A percentile compares a stretch with the other conserved stretches of the same genome.
Evolutionary conservation across 768 basidiomycete species (phyloP).

Genomic region (Strobilomyces echinocephalus): DNA sequence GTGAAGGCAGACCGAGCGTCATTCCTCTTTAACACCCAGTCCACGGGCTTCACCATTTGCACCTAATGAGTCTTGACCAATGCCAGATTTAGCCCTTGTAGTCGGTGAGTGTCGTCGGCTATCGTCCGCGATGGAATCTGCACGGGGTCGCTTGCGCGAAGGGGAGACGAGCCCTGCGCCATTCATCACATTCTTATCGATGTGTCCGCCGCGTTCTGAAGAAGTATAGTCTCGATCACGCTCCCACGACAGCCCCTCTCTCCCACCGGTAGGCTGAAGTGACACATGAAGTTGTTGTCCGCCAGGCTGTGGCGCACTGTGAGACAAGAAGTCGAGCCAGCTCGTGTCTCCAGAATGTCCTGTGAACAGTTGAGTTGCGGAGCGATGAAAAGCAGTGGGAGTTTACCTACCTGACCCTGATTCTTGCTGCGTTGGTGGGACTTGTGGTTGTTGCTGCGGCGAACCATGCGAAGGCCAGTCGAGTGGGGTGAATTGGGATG

Average conservation of each 20-base stretch:
- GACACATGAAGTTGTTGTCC: slow-evolving; percentile 29
- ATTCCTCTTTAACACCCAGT: slow-evolving; percentile 28
- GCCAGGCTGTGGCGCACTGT: slow-evolving; percentile 21
- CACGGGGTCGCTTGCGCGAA: slow-evolving; percentile 29
- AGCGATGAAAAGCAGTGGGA: neutral
- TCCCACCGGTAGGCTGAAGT: slow-evolving; percentile 22
- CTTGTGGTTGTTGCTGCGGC: slow-evolving; percentile 20
- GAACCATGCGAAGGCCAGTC: slow-evolving; percentile 33
- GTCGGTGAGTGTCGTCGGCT: slow-evolving; percentile 19
- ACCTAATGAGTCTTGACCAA: slow-evolving; percentile 17
- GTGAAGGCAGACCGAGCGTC: neutral
- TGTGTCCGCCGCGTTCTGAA: slow-evolving; percentile 24
- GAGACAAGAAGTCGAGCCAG: slow-evolving; percentile 33
- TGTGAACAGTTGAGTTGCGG: slow-evolving; percentile 5
- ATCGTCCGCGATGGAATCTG: slow-evolving; percentile 19
- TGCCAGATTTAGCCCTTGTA: slow-evolving; percentile 11
- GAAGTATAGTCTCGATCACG: slow-evolving; percentile 28
- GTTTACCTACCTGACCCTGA: slow-evolving; percentile 21
- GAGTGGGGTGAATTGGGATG: slow-evolving; percentile 25
- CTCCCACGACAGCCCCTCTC: slow-evolving; percentile 30
- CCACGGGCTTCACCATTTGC: slow-evolving; percentile 14
- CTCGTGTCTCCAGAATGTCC: slow-evolving; percentile 29
- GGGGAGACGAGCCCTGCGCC: slow-evolving; percentile 20
- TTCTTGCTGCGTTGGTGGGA: slow-evolving; percentile 21
- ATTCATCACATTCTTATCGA: slow-evolving; percentile 18